Evolutionary conservation across 768 basidiomycete species (phyloP), one percentile per base, ranked within the genome.

Genomic region (Termitomyces sp.): DNA sequence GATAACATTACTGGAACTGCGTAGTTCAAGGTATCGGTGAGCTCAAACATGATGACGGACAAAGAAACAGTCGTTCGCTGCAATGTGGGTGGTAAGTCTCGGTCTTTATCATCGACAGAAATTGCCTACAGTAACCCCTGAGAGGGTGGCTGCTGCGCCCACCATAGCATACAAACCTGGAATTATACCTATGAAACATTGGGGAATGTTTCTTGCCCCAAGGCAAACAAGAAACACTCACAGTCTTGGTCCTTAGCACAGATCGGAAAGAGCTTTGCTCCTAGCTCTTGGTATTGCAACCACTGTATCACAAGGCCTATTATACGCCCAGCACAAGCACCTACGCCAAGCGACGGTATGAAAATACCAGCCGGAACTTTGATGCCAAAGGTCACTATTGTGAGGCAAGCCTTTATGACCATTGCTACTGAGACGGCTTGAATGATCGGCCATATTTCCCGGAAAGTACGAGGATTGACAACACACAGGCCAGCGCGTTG

Each of bases 161-260:
- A 94, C 90, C 92, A 97, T 95, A 4, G 93, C 92, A 72, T 96
- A 96, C 36, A 94, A 72, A 3, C 96, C 96, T 9, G 95, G 94
- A 14, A 94, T 76, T 52, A 98, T 77, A 61, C 79, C 80, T 81
- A 56, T 22, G 12, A 16, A 41, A 27, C 39, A 44, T 31, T 31
- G 7, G n/a, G 31, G 46, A 46, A 29, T 5, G 57, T 51, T 24
- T 55, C 42, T 47, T 43, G 2, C 37, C 22, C 18, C 27, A 55
- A 46, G 18, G 46, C 47, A 24, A n/a, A 29, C 20, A 37, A 44
- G 53, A 18, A 46, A 13, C 34, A 62, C 77, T 62, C 78, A 75
- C 94, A 96, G 51, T 86, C 79, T 32, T 76, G 71, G 61, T 87
- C 81, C 12, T 81, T 83, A 12, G 76, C 65, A 69, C 94, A 96